phyloP scores from a whole-genome alignment of 805 yeast genomes.

The Clavispora vitiphila region DNA sequence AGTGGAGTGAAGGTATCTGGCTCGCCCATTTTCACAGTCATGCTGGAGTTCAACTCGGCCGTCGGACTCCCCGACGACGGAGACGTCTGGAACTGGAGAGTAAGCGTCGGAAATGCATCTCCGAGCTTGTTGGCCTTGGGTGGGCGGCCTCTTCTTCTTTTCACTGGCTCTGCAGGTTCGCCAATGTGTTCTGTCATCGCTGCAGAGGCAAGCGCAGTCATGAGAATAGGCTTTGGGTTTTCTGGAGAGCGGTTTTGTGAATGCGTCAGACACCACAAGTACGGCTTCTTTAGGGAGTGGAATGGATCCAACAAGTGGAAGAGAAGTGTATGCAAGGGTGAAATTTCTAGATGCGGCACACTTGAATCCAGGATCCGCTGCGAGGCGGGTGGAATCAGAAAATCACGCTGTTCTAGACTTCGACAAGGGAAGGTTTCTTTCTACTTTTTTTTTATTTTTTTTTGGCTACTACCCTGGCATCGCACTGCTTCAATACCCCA shows the following conservation, averaged over 20 bases:
- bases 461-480: no score
- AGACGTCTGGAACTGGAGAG: conserved; percentile 36
- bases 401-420: no score
- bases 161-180: conserved; percentile 19
- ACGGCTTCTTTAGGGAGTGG: no score
- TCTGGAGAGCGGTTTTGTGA: no score
- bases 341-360: background rate
- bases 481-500: no score
- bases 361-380: background rate
- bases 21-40: conserved; percentile 34
- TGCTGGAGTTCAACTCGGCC: conserved; percentile 36
- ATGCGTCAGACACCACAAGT: no score
- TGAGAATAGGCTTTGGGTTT: no score
- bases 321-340: background rate
- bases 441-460: no score
- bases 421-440: no score
- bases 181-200: background rate
- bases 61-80: conserved; percentile 32
- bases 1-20: conserved; percentile 42
- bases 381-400: no score
- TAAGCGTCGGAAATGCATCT: conserved; percentile 27
- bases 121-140: conserved; percentile 39
- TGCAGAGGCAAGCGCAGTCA: background rate
- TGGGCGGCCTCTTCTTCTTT: conserved; percentile 42
- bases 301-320: background rate